phyloP scores from a whole-genome alignment of 257 asterid genomes.

The Solanum appendiculatum region DNA sequence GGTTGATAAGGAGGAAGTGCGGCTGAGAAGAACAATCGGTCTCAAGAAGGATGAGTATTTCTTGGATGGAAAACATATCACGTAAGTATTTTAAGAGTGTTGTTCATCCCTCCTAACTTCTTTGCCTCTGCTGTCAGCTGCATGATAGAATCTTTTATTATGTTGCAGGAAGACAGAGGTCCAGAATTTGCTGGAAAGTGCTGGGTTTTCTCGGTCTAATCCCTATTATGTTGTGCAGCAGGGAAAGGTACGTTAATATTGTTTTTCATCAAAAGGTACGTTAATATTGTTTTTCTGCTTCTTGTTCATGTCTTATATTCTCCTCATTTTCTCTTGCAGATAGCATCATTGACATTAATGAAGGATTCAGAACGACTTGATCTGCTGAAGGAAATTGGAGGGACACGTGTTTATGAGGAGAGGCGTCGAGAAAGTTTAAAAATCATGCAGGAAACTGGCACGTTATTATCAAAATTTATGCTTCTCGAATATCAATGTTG shows the following conservation, averaged over 20 bases:
- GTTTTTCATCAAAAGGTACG: slow-evolving; percentile 36
- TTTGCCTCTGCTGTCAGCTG: not conserved
- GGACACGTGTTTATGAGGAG: slow-evolving; percentile 98
- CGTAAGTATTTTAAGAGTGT: slow-evolving; percentile 44
- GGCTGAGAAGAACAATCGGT: slow-evolving; percentile 94
- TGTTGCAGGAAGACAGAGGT: slow-evolving; percentile 93
- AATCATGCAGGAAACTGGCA: slow-evolving; percentile 96
- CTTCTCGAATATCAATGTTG: slow-evolving; percentile 7
- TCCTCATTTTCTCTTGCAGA: slow-evolving; percentile 40
- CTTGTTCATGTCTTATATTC: not conserved
- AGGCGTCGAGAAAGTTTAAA: slow-evolving; percentile 98
- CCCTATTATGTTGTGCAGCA: slow-evolving; percentile 99
- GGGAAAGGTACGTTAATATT: slow-evolving; percentile 59
- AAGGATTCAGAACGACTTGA: slow-evolving; percentile 95
- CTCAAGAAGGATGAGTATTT: slow-evolving; percentile 92
- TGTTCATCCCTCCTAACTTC: not conserved
- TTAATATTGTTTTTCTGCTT: not conserved
- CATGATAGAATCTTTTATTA: slow-evolving; percentile 3
- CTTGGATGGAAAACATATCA: slow-evolving; percentile 97
- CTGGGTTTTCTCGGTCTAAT: slow-evolving; percentile 99
- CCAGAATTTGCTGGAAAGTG: slow-evolving; percentile 98
- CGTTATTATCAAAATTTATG: slow-evolving; percentile 14
- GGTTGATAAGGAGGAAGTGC: slow-evolving; percentile 98
- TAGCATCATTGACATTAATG: slow-evolving; percentile 86
- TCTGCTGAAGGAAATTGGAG: slow-evolving; percentile 98